Percentiles rank a stretch among this genome's conserved stretches.
Conservation (phyloP, 2,329 filamentous ascomycete species). For the Aspergillus aculeatus region DNA sequence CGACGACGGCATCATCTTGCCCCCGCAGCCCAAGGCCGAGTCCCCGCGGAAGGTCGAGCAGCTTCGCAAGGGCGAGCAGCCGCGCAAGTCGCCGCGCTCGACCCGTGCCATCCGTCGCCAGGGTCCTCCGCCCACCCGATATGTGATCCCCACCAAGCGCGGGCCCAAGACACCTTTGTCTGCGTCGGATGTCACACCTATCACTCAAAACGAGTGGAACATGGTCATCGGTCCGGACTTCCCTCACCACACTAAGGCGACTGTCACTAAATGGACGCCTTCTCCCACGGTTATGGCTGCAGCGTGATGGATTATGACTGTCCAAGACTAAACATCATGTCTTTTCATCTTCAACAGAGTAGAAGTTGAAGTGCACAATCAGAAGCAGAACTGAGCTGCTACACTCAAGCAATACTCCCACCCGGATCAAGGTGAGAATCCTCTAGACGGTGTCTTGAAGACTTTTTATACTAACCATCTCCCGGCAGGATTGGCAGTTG, state of each 20-base stretch:
- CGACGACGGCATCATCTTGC: slow-evolving; percentile 41
- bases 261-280: slow-evolving; percentile 40
- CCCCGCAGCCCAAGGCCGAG: slow-evolving; percentile 15
- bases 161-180: slow-evolving; percentile 43
- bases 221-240: slow-evolving; percentile 37
- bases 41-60: neutral
- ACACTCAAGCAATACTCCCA: neutral
- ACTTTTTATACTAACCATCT: neutral
- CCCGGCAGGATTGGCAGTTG: neutral
- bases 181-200: slow-evolving; percentile 45
- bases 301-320: slow-evolving; percentile 21
- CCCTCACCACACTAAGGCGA: slow-evolving; percentile 26
- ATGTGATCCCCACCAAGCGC: slow-evolving; percentile 19
- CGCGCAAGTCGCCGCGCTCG: slow-evolving; percentile 23
- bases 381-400: neutral
- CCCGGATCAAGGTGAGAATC: neutral
- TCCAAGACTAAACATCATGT: neutral
- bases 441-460: neutral
- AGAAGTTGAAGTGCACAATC: too few relatives aligned
- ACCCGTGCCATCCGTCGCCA: slow-evolving; percentile 25
- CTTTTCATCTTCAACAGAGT: neutral
- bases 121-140: slow-evolving; percentile 12
- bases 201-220: slow-evolving; percentile 45
- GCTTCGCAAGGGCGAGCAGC: neutral
- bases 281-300: slow-evolving; percentile 33